Conservation (phyloP, 495 filamentous ascomycete species). For the Lindgomyces ingoldianus region DNA sequence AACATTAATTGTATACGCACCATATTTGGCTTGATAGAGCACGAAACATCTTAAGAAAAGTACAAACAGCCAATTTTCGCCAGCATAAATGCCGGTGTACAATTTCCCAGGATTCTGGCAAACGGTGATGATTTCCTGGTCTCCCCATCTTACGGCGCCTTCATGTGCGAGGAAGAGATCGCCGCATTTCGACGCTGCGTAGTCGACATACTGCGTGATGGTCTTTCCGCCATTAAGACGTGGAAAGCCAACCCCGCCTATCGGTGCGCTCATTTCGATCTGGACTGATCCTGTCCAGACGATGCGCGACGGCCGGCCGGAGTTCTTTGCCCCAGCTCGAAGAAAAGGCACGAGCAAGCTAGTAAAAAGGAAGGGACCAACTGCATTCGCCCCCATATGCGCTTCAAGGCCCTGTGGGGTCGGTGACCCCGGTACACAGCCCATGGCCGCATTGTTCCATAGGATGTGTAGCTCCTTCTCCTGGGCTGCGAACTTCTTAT, state of each 20-base stretch:
- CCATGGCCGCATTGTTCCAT: slow-evolving; percentile 14
- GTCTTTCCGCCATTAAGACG: slow-evolving; percentile 9
- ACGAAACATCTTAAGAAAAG: slow-evolving; percentile 2
- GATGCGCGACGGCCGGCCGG: background rate
- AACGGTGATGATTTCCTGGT: slow-evolving; percentile 7
- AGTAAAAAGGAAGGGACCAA: slow-evolving; percentile 13
- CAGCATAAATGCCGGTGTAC: slow-evolving; percentile 6
- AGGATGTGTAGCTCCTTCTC: slow-evolving; percentile 12
- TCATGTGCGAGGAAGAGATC: slow-evolving; percentile 17
- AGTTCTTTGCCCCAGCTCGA: slow-evolving; percentile 1
- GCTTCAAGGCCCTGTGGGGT: slow-evolving; percentile 13
- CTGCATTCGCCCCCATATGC: slow-evolving; percentile 14
- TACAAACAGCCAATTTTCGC: background rate
- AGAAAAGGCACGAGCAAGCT: slow-evolving; percentile 5
- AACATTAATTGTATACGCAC: slow-evolving; percentile 14
- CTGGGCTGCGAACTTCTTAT: slow-evolving; percentile 1
- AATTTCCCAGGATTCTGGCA: slow-evolving; percentile 16
- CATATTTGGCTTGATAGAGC: slow-evolving; percentile 4
- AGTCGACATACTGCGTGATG: slow-evolving; percentile 1
- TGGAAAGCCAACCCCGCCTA: slow-evolving; percentile 1
- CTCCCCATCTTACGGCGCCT: slow-evolving; percentile 1
- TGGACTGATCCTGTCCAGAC: slow-evolving; percentile 7
- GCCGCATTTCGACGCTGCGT: slow-evolving; percentile 9
- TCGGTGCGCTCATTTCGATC: slow-evolving; percentile 9
- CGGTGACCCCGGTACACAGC: slow-evolving; percentile 1